Evolutionary conservation across 352 stramenopile genomes (phyloP).

Genomic region (Globisporangium spiculum): DNA sequence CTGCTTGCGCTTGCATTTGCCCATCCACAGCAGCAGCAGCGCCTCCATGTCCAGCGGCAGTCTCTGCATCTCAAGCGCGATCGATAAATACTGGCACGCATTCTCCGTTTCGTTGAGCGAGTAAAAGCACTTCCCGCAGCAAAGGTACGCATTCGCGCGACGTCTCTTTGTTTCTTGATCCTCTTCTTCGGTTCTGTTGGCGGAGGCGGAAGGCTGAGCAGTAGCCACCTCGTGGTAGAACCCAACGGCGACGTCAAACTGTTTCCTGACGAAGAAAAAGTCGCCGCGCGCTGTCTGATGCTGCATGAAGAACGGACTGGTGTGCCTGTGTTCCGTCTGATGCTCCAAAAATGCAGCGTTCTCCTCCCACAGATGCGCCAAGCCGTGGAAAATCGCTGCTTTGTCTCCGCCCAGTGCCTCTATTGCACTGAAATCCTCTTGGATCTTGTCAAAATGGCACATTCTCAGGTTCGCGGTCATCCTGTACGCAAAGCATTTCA

Average conservation of each 20-base stretch:
- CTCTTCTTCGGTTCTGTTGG: conserved; percentile 21
- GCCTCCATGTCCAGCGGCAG: conserved; percentile 45
- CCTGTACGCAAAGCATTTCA: conserved; percentile 73
- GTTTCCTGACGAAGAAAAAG: conserved; percentile 53
- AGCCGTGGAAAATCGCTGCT: conserved; percentile 69
- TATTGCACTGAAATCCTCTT: conserved; percentile 50
- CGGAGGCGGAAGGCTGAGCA: conserved; percentile 3
- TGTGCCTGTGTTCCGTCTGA: conserved; percentile 30
- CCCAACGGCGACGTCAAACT: conserved; percentile 50
- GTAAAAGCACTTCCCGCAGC: conserved; percentile 63
- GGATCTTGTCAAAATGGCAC: conserved; percentile 46
- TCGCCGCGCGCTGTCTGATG: conserved; percentile 57
- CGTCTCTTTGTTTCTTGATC: conserved; percentile 36
- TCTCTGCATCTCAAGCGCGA: conserved; percentile 30
- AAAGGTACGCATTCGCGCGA: conserved; percentile 44
- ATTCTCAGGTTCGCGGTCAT: conserved; percentile 72
- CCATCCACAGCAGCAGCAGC: conserved; percentile 55
- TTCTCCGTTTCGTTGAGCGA: conserved; percentile 47
- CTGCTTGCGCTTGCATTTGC: conserved; percentile 56
- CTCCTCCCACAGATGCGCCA: conserved; percentile 69
- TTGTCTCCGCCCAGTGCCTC: conserved; percentile 62
- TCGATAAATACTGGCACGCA: conserved; percentile 39
- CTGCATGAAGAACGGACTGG: conserved; percentile 52
- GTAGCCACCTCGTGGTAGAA: conserved; percentile 51
- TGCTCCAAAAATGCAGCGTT: conserved; percentile 48